Conservation (phyloP, 129 eudicot genomes). For the Solidago caesia region DNA sequence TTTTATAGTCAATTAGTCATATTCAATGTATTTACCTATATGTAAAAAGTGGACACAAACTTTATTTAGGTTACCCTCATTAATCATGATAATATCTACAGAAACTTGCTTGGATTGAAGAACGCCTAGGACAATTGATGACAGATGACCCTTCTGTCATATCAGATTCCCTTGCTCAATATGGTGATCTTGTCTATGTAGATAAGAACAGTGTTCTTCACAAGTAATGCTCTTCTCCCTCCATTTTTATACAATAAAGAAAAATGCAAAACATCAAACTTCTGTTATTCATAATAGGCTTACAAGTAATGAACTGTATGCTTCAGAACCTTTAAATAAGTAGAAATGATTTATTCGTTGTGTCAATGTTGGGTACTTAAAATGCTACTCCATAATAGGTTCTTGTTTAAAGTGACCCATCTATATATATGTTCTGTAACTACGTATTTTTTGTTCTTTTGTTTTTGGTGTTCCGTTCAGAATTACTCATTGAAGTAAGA, state of each 20-base stretch:
- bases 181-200: constrained; percentile 73
- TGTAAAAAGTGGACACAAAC: background rate
- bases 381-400: background rate
- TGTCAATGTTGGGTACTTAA: no score
- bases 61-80: background rate
- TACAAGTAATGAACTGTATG: background rate
- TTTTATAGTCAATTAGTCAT: background rate
- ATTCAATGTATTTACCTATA: background rate
- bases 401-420: background rate
- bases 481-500: background rate
- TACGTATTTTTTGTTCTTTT: background rate
- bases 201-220: constrained; percentile 59
- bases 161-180: constrained; percentile 79
- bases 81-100: constrained; percentile 30
- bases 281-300: background rate
- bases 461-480: background rate
- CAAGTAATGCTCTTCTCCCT: constrained; percentile 45
- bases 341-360: no score
- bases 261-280: background rate
- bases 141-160: constrained; percentile 78
- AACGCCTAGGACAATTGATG: constrained; percentile 72
- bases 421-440: background rate
- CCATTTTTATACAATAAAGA: background rate
- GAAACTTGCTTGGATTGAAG: constrained; percentile 86
- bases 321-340: background rate